phyloP scores from a whole-genome alignment of 371 early-diverging fungal species.

The Mitosporidium daphniae region DNA sequence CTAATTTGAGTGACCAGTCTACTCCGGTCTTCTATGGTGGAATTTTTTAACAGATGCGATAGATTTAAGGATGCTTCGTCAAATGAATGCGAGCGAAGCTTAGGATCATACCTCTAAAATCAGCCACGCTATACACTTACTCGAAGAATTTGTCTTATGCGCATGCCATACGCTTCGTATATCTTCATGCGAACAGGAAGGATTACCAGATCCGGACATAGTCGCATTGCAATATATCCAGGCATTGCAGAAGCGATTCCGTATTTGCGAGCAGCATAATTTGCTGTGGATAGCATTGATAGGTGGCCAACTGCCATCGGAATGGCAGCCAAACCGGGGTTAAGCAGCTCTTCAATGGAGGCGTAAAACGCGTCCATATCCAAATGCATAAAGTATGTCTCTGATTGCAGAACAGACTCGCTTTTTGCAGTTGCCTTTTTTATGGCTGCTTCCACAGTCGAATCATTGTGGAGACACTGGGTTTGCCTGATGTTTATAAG shows the following conservation, averaged over 20 bases:
- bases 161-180: constrained; percentile 11
- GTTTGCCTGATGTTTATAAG: no score
- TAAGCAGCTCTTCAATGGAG: constrained; percentile 21
- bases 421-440: no score
- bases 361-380: constrained; percentile 19
- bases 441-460: no score
- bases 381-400: no score
- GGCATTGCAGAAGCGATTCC: constrained; percentile 29
- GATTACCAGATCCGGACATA: constrained; percentile 19
- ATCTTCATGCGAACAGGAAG: constrained; percentile 14
- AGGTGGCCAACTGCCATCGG: constrained; percentile 28
- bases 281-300: constrained; percentile 21
- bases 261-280: constrained; percentile 17
- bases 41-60: constrained; percentile 12
- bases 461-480: no score
- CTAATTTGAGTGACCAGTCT: constrained; percentile 16
- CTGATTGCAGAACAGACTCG: no score
- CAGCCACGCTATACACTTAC: constrained; percentile 3
- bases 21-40: constrained; percentile 9
- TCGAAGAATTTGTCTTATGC: constrained; percentile 11
- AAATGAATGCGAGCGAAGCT: neutral
- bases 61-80: constrained; percentile 15
- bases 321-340: constrained; percentile 12
- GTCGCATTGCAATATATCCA: constrained; percentile 17
- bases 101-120: constrained; percentile 1